Base-by-base conservation (phyloP, 148 eudicot species). In the Camellia sinensis region DNA sequence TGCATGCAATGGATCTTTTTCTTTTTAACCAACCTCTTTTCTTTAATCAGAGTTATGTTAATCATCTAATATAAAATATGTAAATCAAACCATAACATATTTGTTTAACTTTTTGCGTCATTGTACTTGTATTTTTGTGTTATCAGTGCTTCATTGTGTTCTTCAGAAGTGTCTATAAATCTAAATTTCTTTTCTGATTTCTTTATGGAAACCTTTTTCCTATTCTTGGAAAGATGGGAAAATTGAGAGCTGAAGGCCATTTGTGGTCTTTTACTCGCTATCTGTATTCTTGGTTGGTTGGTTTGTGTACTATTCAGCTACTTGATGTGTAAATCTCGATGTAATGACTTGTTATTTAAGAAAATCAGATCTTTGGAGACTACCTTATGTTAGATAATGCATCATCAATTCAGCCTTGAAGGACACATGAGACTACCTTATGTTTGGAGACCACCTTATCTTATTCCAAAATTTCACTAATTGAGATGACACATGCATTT, bases 271-370 rank as follows among this genome's bases (percentile, higher is more conserved):
- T 22, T 3, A 62, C 50, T 18, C 18, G 43, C 37, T 0, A 7
- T 48, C 52, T 43, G 21, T 29, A 29, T 29, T 29, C 37, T 29
- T 29, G 37, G 37, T 29, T 17, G 61, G 5, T 19, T 21, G 67
- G 41, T 59, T 19, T 62, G 62, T 67, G 52, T 54, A 29, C 17
- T 48, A 65, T 65, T 21, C 21, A 78, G 80, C 63, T 41, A 54
- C 18, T 67, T 59, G 64, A 67, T 68, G 80, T 67, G 73, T 37
- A 77, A 66, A 65, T 50, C 3, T 66, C 29, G 2, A 78, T 65
- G 48, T 29, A 46, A 48, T 22, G 56, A 48, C 61, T 50, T 78
- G n/a, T 73, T 53, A 18, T 52, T 54, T 15, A 53, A 5, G 72
- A 77, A 64, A 52, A 2, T 18, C 21, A 48, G 61, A 40, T 56